Evolutionary conservation across 2,329 filamentous ascomycete species (phyloP), one percentile per base, ranked within the genome.

Genomic region (Emmonsiellopsis sp.): DNA sequence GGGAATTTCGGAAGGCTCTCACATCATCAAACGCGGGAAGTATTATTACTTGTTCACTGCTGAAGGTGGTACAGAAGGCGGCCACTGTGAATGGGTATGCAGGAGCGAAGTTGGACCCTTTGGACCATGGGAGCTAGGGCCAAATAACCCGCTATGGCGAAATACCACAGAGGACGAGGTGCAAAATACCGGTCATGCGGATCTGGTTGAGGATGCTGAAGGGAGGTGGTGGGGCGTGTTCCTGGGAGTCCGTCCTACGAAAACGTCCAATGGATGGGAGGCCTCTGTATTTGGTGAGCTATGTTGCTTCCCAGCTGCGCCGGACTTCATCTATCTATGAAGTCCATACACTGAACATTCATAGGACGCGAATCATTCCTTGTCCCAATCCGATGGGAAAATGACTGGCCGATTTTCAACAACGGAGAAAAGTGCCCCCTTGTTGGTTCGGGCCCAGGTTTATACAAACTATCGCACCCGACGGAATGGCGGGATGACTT

Each of bases 51-150:
- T 81, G 1, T 65, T 81, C 15, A 75, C 74, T 0, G 77, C 78
- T 0, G 79, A 82, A 64, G 77, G 77, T 38, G 79, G 79, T 2
- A 81, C 79, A 0, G 74, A 72, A 0, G 58, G 73, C 1, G 64
- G 71, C 5, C 77, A 80, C 57, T 78, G 80, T 2, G 79, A 77
- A 60, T 85, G 82, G 31, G 74, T 86, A 2, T 68, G 72, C 50
- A 72, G 78, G 69, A 83, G 55, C 72, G 79, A 50, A 71, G 76
- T 5, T 62, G 71, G 52, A 59, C 76, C 63, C 64, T 82, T 79
- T 71, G 83, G 83, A 0, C 82, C 83, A 0, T 87, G 84, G 66
- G 79, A 83, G 59, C 65, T 75, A 1, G 80, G 82, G 38, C 81
- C 82, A 0, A 67, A 78, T 46, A 80, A 81, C 52, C 73, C 82